These are phyloP conservation scores for Mycena capillaripes DNA, from an alignment of 768 basidiomycete species.

Conservation along the genomic window DNA sequence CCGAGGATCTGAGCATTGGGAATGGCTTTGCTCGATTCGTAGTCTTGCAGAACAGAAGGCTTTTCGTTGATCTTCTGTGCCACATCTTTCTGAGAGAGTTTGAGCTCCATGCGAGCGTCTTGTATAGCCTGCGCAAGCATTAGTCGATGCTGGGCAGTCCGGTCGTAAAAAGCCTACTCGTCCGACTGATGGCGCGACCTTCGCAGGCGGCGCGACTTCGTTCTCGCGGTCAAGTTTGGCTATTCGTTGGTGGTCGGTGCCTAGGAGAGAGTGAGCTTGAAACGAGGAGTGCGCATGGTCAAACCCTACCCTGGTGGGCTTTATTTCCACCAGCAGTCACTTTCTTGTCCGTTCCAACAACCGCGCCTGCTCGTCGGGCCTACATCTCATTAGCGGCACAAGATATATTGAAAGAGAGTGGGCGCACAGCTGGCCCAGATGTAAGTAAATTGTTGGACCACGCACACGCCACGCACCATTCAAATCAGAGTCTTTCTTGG, in stretches of 20 bases:
- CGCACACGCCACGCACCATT: slow-evolving; percentile 57
- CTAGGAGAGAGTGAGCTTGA: slow-evolving; percentile 51
- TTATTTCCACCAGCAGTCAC: slow-evolving; percentile 79
- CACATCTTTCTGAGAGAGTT: slow-evolving; percentile 91
- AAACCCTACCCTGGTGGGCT: slow-evolving; percentile 72
- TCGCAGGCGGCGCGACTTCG: slow-evolving; percentile 93
- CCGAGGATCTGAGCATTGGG: slow-evolving; percentile 89
- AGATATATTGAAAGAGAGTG: background rate
- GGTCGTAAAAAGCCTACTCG: slow-evolving; percentile 63
- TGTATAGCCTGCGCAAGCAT: slow-evolving; percentile 76
- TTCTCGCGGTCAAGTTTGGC: slow-evolving; percentile 96
- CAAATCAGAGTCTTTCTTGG: slow-evolving; percentile 70
- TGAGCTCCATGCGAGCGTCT: slow-evolving; percentile 80
- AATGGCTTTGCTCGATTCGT: slow-evolving; percentile 89
- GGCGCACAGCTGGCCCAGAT: slow-evolving; percentile 65
- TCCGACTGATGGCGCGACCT: slow-evolving; percentile 79
- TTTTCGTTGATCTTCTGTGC: slow-evolving; percentile 96
- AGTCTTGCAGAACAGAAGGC: slow-evolving; percentile 88
- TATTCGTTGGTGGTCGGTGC: slow-evolving; percentile 93
- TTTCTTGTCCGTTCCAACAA: slow-evolving; percentile 90
- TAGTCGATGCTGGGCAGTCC: slow-evolving; percentile 9
- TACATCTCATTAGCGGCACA: slow-evolving; percentile 43
- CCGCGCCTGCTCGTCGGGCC: slow-evolving; percentile 83
- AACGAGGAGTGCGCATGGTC: background rate
- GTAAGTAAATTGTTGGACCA: slow-evolving; percentile 38